These are phyloP conservation scores for Aristolochia fimbriata DNA, from an alignment of 164 flowering plant species.

Conservation along the genomic window DNA sequence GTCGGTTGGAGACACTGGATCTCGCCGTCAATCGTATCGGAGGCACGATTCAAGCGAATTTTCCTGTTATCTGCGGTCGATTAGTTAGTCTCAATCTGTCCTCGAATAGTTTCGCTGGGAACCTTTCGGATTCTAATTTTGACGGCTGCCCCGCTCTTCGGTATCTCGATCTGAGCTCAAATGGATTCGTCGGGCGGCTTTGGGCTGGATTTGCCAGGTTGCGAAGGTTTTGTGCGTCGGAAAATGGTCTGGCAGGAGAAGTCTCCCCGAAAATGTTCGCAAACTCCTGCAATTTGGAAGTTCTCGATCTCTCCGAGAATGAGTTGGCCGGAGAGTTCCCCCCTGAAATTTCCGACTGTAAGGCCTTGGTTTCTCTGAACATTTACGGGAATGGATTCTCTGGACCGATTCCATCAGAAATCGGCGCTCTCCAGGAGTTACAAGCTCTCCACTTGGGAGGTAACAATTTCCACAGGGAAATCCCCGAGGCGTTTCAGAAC, in stretches of 20 bases:
- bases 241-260: constrained; percentile 41
- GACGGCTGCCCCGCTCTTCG: constrained; percentile 38
- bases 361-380: constrained; percentile 27
- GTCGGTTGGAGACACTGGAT: constrained; percentile 48
- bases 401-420: constrained; percentile 43
- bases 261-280: constrained; percentile 27
- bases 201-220: constrained; percentile 47
- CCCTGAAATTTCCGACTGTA: constrained; percentile 38
- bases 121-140: constrained; percentile 30
- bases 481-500: constrained; percentile 48
- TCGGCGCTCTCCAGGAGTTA: constrained; percentile 42
- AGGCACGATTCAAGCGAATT: constrained; percentile 31
- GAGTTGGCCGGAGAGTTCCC: constrained; percentile 42
- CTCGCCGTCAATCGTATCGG: constrained; percentile 43
- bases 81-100: constrained; percentile 50
- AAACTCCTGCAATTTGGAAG: constrained; percentile 33
- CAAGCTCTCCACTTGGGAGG: constrained; percentile 44
- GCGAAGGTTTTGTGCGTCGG: constrained; percentile 36
- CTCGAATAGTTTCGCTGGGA: constrained; percentile 46
- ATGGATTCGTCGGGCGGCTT: constrained; percentile 40
- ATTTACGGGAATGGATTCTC: constrained; percentile 57
- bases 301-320: constrained; percentile 66
- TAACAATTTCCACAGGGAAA: constrained; percentile 43
- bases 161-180: constrained; percentile 60
- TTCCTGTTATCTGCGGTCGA: constrained; percentile 43